phyloP scores from a whole-genome alignment of 2,329 filamentous ascomycete species.

The Fusarium longipes region DNA sequence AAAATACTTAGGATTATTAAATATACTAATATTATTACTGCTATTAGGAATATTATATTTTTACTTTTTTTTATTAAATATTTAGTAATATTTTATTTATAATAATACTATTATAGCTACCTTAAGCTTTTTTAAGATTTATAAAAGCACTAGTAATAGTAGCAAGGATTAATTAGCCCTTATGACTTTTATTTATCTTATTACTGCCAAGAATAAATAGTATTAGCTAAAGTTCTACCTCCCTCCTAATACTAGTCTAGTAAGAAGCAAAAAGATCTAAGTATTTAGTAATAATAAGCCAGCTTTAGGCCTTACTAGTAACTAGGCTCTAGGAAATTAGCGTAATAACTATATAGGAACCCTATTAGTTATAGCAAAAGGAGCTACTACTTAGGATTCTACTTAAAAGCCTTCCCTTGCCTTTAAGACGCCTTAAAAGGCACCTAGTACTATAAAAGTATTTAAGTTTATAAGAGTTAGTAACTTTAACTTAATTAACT shows the following conservation, averaged over 20 bases:
- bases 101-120: background rate
- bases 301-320: background rate
- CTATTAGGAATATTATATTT: background rate
- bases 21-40: too few relatives aligned
- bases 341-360: background rate
- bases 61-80: background rate
- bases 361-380: background rate
- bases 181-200: conserved; percentile 1
- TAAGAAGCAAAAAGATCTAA: conserved; percentile 5
- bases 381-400: background rate
- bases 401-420: conserved; percentile 2
- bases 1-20: too few relatives aligned
- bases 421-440: conserved; percentile 5
- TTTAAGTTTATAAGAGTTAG: conserved; percentile 10
- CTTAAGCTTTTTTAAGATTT: background rate
- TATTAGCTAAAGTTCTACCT: conserved; percentile 6
- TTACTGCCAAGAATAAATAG: background rate
- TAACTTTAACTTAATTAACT: conserved; percentile 3
- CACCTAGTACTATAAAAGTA: conserved; percentile 3
- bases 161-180: conserved; percentile 5
- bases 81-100: conserved; percentile 1
- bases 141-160: background rate
- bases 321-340: conserved; percentile 4
- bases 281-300: background rate
- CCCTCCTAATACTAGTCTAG: background rate